phyloP scores from a whole-genome alignment of 2,329 filamentous ascomycete genomes.

The Curvularia verruculosa region DNA sequence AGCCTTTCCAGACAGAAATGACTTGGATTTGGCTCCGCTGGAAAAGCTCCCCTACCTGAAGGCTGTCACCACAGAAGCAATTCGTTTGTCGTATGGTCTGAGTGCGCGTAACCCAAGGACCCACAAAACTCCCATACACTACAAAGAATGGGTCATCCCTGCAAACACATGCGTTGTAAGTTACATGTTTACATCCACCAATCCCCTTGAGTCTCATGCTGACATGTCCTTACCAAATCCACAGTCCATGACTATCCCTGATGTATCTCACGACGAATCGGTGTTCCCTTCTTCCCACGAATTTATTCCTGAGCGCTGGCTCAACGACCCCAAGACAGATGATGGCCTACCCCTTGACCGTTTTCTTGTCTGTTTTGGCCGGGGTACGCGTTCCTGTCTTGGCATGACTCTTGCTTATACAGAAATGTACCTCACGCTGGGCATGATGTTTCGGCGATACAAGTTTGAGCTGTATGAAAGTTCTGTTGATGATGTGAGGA shows the following conservation, averaged over 20 bases:
- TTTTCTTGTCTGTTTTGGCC: constrained; percentile 51
- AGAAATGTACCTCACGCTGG: constrained; percentile 43
- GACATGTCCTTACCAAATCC: not conserved
- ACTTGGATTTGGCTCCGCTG: constrained; percentile 30
- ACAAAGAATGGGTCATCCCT: constrained; percentile 40
- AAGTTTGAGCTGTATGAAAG: constrained; percentile 41
- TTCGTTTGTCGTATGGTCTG: constrained; percentile 49
- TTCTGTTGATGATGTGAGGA: constrained; percentile 38
- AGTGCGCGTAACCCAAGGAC: constrained; percentile 49
- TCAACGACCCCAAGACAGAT: constrained; percentile 35
- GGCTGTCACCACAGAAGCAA: constrained; percentile 35
- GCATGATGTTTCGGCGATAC: constrained; percentile 43
- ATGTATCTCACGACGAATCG: constrained; percentile 43
- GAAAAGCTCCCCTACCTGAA: constrained; percentile 19
- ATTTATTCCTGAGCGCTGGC: constrained; percentile 53
- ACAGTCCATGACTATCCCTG: constrained; percentile 45
- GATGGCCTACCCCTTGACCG: constrained; percentile 46
- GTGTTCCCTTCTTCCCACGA: not conserved
- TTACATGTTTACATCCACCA: not conserved
- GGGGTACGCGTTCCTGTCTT: constrained; percentile 52
- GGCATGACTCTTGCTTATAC: constrained; percentile 50
- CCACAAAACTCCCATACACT: constrained; percentile 27
- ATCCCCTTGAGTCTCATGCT: not conserved
- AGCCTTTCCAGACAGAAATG: constrained; percentile 34
- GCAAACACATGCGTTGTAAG: constrained; percentile 44